A percentile compares a stretch with the other conserved stretches of the same genome.
Conservation (phyloP, 257 asterid species). For the Solanum okadae region DNA sequence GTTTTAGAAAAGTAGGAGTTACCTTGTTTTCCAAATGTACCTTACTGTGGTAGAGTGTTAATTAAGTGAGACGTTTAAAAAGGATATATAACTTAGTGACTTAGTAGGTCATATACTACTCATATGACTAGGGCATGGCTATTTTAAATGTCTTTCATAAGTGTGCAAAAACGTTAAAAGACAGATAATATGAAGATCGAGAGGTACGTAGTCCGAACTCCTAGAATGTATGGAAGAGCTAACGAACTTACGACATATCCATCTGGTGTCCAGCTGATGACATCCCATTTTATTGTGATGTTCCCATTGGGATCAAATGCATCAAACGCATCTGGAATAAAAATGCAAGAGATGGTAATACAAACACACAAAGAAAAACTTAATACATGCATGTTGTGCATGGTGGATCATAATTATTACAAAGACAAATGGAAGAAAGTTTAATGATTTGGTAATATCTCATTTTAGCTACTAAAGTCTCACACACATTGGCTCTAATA, state of each 20-base stretch:
- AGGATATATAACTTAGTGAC: neutral
- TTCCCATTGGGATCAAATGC: constrained; percentile 61
- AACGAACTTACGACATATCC: constrained; percentile 44
- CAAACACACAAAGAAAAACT: neutral
- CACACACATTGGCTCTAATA: neutral
- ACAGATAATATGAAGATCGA: too few relatives aligned
- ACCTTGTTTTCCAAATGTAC: neutral
- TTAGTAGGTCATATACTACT: too few relatives aligned
- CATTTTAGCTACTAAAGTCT: neutral
- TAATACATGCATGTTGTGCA: neutral
- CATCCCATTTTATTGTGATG: constrained; percentile 57
- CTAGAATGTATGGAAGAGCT: too few relatives aligned
- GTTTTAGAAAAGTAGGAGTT: neutral
- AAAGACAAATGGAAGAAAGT: neutral
- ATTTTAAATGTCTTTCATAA: too few relatives aligned
- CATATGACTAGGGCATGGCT: too few relatives aligned
- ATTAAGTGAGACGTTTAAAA: neutral
- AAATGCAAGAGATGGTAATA: neutral
- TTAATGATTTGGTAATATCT: neutral
- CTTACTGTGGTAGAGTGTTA: neutral
- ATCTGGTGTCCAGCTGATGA: constrained; percentile 50
- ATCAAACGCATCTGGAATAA: constrained; percentile 38
- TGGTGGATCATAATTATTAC: neutral
- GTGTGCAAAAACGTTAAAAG: too few relatives aligned
- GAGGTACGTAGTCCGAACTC: too few relatives aligned